A percentile compares a stretch with the other conserved stretches of the same genome.
Evolutionary conservation across 164 flowering plant species (phyloP).

Genomic region (Vitis rotundifolia): DNA sequence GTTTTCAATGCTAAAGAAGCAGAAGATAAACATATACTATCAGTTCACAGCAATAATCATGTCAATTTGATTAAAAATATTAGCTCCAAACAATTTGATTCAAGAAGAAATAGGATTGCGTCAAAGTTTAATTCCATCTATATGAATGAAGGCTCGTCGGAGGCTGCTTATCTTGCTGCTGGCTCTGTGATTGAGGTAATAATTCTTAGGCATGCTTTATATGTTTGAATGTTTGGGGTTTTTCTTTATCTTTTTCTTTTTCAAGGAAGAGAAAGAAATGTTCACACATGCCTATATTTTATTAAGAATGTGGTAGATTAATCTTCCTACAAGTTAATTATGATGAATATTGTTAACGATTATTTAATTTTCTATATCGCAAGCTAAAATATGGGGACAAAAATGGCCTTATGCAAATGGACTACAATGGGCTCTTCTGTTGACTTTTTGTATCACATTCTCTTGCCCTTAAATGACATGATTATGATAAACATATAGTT

Average conservation of each 20-base stretch:
- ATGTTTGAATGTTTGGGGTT: not conserved
- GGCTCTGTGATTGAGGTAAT: slow-evolving; percentile 87
- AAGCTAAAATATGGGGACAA: no score
- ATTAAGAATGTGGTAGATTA: no score
- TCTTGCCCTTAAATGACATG: no score
- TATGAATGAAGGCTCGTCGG: slow-evolving; percentile 81
- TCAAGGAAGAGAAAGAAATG: no score
- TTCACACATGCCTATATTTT: no score
- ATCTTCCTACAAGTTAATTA: no score
- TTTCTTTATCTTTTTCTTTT: not conserved
- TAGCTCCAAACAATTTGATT: slow-evolving; percentile 57
- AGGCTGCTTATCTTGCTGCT: slow-evolving; percentile 94
- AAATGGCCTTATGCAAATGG: no score
- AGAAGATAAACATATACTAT: slow-evolving; percentile 56
- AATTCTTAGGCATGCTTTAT: not conserved
- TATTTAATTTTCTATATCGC: no score
- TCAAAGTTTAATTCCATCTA: slow-evolving; percentile 77
- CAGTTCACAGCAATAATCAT: slow-evolving; percentile 75
- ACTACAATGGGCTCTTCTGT: no score
- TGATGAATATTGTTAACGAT: no score
- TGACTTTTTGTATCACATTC: no score
- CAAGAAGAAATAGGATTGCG: slow-evolving; percentile 55
- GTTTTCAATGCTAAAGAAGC: slow-evolving; percentile 77
- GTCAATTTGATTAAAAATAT: slow-evolving; percentile 61
- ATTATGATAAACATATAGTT: no score